Evolutionary conservation across 257 asterid genomes (phyloP).

Genomic region (Parsonsia alboflavescens): DNA sequence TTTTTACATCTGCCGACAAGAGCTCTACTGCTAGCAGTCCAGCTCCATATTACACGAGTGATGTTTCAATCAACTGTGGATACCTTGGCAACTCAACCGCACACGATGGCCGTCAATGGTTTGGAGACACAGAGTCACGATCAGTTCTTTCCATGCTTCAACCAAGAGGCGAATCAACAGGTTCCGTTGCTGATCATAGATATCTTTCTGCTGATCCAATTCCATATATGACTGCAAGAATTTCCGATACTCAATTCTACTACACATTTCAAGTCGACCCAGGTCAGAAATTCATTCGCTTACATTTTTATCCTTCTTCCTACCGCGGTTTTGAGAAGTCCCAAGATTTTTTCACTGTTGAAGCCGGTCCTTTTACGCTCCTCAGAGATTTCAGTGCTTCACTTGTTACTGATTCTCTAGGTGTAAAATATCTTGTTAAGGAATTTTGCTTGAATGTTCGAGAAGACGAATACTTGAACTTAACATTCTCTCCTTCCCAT

Average conservation of each 20-base stretch:
- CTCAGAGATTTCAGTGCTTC: slow-evolving; percentile 20
- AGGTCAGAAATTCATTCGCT: slow-evolving; percentile 25
- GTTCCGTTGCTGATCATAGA: not conserved
- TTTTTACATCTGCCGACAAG: not conserved
- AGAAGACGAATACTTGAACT: slow-evolving; percentile 18
- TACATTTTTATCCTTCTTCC: slow-evolving; percentile 22
- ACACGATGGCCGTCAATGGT: slow-evolving; percentile 21
- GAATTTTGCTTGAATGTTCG: slow-evolving; percentile 39
- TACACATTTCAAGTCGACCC: slow-evolving; percentile 15
- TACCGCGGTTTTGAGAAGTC: slow-evolving; percentile 17
- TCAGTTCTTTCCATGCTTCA: not conserved
- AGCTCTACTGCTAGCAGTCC: not conserved
- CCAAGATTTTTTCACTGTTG: slow-evolving; percentile 20
- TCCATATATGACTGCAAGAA: slow-evolving; percentile 11
- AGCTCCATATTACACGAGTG: not conserved
- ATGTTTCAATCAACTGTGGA: not conserved
- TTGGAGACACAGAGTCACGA: slow-evolving; percentile 12
- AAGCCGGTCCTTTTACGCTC: slow-evolving; percentile 22
- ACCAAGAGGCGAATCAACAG: slow-evolving; percentile 8
- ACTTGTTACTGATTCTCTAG: slow-evolving; percentile 13
- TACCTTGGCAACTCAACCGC: slow-evolving; percentile 9
- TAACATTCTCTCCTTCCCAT: slow-evolving; percentile 35
- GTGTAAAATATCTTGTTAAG: slow-evolving; percentile 27
- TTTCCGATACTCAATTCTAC: slow-evolving; percentile 6
- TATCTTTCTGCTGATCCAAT: slow-evolving; percentile 9